A percentile compares a stretch with the other conserved stretches of the same genome.
phyloP scores from a whole-genome alignment of 345 rosid genomes.

The Corymbia maculata region DNA sequence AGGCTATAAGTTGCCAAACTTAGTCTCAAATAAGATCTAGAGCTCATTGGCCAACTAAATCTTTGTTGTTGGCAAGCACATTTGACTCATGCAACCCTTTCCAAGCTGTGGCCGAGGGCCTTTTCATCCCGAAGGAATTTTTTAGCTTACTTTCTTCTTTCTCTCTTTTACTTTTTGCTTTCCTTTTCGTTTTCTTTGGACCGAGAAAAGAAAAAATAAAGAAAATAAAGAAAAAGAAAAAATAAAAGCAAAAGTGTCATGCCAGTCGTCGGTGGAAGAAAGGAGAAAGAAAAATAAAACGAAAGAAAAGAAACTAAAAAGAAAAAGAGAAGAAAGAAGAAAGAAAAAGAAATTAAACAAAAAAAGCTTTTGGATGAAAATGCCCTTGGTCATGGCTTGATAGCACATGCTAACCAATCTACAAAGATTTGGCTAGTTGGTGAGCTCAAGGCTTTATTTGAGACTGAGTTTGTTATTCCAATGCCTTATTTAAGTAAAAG shows the following conservation, averaged over 20 bases:
- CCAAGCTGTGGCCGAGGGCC: neutral
- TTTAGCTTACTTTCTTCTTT: too few relatives aligned
- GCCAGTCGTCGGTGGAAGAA: neutral
- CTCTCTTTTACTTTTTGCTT: too few relatives aligned
- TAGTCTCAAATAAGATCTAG: neutral
- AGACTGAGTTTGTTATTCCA: too few relatives aligned
- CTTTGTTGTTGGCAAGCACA: neutral
- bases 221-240: too few relatives aligned
- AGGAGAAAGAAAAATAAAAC: neutral
- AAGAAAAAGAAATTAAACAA: too few relatives aligned
- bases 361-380: neutral
- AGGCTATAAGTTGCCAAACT: neutral
- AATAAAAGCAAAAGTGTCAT: neutral
- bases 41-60: rapidly evolving
- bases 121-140: neutral
- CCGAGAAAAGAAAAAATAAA: too few relatives aligned
- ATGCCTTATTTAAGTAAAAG: too few relatives aligned
- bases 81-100: neutral
- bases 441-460: too few relatives aligned
- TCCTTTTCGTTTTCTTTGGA: too few relatives aligned
- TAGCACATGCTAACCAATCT: neutral
- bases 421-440: neutral
- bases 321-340: too few relatives aligned
- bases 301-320: neutral
- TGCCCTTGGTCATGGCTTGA: neutral